Percentiles rank a stretch among this genome's conserved stretches.
phyloP scores from a whole-genome alignment of 2,329 filamentous ascomycete species.

The Amauroascus niger region DNA sequence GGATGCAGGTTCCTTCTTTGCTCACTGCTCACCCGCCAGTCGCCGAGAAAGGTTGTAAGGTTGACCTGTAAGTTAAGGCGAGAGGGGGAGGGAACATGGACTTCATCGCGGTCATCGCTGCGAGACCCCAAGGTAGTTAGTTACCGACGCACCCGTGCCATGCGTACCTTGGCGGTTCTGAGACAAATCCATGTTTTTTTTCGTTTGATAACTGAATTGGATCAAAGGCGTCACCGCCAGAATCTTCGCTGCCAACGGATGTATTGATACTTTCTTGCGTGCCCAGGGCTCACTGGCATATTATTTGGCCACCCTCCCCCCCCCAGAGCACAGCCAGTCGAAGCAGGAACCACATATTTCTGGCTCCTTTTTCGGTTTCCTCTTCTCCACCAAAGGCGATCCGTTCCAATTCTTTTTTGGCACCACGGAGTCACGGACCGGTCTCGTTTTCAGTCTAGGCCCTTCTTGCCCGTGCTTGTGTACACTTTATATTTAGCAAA shows the following conservation, averaged over 20 bases:
- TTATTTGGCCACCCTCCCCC: neutral
- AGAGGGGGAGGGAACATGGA: neutral
- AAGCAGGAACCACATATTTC: neutral
- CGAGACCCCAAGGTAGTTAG: too few species aligned
- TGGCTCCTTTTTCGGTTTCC: neutral
- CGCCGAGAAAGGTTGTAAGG: too few species aligned
- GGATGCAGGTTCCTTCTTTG: slow-evolving; percentile 2
- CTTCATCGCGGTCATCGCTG: neutral
- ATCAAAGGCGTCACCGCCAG: slow-evolving; percentile 4
- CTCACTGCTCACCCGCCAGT: too few species aligned
- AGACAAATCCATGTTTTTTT: neutral
- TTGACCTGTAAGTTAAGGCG: neutral
- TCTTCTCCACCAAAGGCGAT: slow-evolving; percentile 1
- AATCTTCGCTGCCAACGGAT: neutral
- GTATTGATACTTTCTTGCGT: neutral
- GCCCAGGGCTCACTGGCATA: too few species aligned
- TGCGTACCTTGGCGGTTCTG: slow-evolving; percentile 6
- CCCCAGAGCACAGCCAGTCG: too few species aligned
- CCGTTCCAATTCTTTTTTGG: neutral
- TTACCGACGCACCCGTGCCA: neutral
- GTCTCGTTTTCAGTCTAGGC: neutral
- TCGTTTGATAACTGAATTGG: neutral
- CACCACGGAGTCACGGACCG: neutral
- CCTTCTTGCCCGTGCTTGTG: neutral
- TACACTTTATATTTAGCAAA: neutral